Conservation (phyloP, 148 eudicot species). For the Drosera capensis region DNA sequence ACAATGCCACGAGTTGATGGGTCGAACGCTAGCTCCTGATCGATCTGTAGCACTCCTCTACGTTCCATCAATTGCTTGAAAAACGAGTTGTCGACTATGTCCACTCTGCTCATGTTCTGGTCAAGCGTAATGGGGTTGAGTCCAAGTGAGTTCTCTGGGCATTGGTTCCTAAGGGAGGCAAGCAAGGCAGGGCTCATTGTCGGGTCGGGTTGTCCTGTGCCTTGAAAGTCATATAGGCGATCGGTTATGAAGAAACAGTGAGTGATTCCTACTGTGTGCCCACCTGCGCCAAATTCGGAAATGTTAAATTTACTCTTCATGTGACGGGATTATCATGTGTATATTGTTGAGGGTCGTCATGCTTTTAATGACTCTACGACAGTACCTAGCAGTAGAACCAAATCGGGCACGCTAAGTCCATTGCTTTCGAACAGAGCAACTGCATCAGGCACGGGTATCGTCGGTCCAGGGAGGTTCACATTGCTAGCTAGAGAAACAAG, state of each 20-base stretch:
- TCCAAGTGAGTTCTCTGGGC: conserved; percentile 17
- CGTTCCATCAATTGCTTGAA: conserved; percentile 16
- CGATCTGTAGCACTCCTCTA: conserved; percentile 30
- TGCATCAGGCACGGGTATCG: conserved; percentile 16
- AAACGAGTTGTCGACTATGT: conserved; percentile 34
- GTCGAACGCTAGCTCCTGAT: conserved; percentile 31
- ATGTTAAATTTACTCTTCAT: too few species aligned
- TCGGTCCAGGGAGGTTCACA: conserved; percentile 34
- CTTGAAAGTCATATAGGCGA: conserved; percentile 34
- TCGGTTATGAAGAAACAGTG: conserved; percentile 26
- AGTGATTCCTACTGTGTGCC: conserved; percentile 48
- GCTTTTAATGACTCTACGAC: neutral
- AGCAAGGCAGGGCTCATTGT: conserved; percentile 17
- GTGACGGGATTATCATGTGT: too few species aligned
- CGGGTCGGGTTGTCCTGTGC: conserved; percentile 22
- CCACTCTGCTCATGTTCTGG: conserved; percentile 22
- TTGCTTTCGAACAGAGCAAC: conserved; percentile 16
- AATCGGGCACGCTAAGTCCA: conserved; percentile 17
- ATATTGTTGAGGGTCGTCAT: too few species aligned
- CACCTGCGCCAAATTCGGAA: too few species aligned
- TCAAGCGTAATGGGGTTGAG: conserved; percentile 22
- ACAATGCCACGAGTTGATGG: conserved; percentile 21
- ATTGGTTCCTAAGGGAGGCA: conserved; percentile 4
- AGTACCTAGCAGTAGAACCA: conserved; percentile 37
- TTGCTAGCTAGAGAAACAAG: conserved; percentile 15